These are phyloP conservation scores for Musa troglodytarum DNA, from an alignment of 176 grass and related monocot species.

Conservation along the genomic window DNA sequence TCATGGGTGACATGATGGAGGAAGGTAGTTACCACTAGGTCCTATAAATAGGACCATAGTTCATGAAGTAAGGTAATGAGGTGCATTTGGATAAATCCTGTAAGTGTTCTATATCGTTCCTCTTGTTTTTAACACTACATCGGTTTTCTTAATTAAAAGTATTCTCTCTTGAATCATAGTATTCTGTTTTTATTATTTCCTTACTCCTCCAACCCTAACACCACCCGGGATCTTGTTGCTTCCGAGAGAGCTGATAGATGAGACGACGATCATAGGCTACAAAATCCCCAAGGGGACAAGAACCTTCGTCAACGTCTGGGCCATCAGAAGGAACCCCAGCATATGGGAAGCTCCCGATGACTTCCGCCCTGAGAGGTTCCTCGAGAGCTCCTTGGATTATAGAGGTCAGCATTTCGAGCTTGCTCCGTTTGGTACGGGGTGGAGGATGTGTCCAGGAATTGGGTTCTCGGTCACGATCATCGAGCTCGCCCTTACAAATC, in stretches of 20 bases:
- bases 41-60: too few relatives aligned
- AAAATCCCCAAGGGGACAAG: neutral
- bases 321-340: slow-evolving; percentile 34
- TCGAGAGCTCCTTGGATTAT: slow-evolving; percentile 14
- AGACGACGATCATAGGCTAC: neutral
- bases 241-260: neutral
- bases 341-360: slow-evolving; percentile 31
- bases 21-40: too few relatives aligned
- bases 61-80: too few relatives aligned
- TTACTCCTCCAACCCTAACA: neutral
- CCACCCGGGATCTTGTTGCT: neutral
- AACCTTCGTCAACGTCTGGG: neutral
- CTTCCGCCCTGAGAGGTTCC: slow-evolving; percentile 52
- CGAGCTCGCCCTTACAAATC: slow-evolving; percentile 54
- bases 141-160: too few relatives aligned
- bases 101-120: too few relatives aligned
- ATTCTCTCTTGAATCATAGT: too few relatives aligned
- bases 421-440: slow-evolving; percentile 51
- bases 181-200: too few relatives aligned
- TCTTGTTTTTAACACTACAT: too few relatives aligned
- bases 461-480: slow-evolving; percentile 42
- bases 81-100: too few relatives aligned
- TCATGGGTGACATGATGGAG: too few relatives aligned
- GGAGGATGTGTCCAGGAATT: slow-evolving; percentile 57
- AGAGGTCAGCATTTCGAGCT: slow-evolving; percentile 39